A percentile compares a stretch with the other conserved stretches of the same genome.
Conservation (phyloP, 164 flowering plant species). For the Annona cherimola region DNA sequence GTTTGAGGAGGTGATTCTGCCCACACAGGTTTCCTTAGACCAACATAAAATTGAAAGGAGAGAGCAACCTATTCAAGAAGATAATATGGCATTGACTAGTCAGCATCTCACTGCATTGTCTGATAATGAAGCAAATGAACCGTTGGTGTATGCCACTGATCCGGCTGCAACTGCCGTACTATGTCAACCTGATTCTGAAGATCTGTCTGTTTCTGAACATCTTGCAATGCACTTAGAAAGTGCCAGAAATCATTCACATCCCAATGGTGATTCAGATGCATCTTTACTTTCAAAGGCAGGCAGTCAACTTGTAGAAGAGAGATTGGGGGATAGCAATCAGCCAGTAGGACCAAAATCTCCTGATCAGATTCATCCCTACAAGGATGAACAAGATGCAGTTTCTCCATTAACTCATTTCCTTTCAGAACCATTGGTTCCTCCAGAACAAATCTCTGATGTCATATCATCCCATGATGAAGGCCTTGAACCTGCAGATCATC, state of each 20-base stretch:
- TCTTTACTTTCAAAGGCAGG: slow-evolving; percentile 2
- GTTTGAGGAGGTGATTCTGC: slow-evolving; percentile 15
- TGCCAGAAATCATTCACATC: slow-evolving; percentile 3
- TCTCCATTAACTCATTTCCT: slow-evolving; percentile 5
- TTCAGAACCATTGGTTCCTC: slow-evolving; percentile 2
- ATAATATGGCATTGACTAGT: slow-evolving; percentile 10
- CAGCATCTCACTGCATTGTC: background rate
- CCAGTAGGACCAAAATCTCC: slow-evolving; percentile 11
- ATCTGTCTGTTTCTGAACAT: slow-evolving; percentile 10
- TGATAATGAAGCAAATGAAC: slow-evolving; percentile 14
- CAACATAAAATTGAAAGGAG: slow-evolving; percentile 10
- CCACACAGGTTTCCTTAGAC: slow-evolving; percentile 4
- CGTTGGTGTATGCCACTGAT: slow-evolving; percentile 4
- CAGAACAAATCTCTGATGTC: slow-evolving; percentile 2
- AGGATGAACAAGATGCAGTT: slow-evolving; percentile 1
- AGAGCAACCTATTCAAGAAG: slow-evolving; percentile 10
- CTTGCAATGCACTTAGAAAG: background rate
- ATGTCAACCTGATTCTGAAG: slow-evolving; percentile 4
- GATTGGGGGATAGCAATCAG: slow-evolving; percentile 1
- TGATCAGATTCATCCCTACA: background rate
- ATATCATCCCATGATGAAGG: slow-evolving; percentile 10
- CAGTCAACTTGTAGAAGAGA: slow-evolving; percentile 1
- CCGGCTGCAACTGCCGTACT: background rate
- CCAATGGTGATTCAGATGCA: background rate
- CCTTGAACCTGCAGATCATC: slow-evolving; percentile 1